A percentile compares a stretch with the other conserved stretches of the same genome.
These are phyloP conservation scores for Ophiostoma ips DNA, from an alignment of 2,329 filamentous ascomycete genomes.

Conservation along the genomic window DNA sequence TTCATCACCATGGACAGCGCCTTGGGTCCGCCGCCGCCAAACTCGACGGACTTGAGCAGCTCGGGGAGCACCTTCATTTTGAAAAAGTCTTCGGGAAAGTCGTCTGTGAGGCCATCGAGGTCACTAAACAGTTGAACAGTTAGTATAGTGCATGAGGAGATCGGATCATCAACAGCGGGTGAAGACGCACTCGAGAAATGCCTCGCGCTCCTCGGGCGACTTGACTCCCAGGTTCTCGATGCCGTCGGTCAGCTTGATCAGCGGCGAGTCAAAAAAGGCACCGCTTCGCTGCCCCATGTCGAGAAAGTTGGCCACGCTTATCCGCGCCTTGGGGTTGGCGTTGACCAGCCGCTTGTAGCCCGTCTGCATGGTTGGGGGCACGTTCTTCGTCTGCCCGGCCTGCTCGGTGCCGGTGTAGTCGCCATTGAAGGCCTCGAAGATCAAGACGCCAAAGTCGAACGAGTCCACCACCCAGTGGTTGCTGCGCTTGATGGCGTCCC, in stretches of 20 bases:
- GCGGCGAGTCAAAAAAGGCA: conserved; percentile 81
- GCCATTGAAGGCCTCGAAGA: conserved; percentile 88
- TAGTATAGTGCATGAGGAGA: no score
- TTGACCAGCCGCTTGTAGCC: conserved; percentile 85
- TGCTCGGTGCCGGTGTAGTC: conserved; percentile 64
- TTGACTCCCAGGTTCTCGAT: conserved; percentile 90
- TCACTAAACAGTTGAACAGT: conserved; percentile 41
- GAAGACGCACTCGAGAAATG: conserved; percentile 57
- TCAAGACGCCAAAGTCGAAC: conserved; percentile 69
- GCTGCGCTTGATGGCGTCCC: conserved; percentile 76
- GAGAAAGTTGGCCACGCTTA: conserved; percentile 73
- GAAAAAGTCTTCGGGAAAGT: conserved; percentile 97
- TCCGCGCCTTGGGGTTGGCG: conserved; percentile 73
- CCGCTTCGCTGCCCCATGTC: conserved; percentile 74
- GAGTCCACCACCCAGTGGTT: conserved; percentile 74
- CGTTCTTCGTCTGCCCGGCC: conserved; percentile 68
- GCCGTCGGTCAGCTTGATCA: conserved; percentile 85
- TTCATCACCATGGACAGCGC: conserved; percentile 82
- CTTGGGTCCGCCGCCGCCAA: conserved; percentile 86
- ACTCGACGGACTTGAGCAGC: conserved; percentile 96
- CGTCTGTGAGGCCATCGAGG: conserved; percentile 73
- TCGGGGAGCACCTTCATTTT: conserved; percentile 94
- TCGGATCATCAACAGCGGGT: no score
- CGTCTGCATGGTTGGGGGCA: conserved; percentile 78
- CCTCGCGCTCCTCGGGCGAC: conserved; percentile 66